Base-by-base conservation (phyloP, 768 basidiomycete genomes). In the Tricholoma matsutake region DNA sequence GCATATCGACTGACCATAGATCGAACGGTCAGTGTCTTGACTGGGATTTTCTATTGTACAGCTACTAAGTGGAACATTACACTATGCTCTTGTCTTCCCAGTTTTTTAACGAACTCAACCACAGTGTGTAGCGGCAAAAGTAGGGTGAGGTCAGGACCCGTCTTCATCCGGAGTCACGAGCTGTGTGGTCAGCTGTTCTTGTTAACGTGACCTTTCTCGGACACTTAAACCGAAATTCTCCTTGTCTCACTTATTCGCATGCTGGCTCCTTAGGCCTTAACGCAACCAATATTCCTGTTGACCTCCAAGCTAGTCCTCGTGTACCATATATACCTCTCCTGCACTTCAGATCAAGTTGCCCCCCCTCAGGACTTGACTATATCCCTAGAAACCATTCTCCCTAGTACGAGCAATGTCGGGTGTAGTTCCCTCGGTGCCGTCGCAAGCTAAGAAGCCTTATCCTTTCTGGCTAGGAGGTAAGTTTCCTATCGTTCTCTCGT, bases 401-500 rank as follows among this genome's bases (percentile, higher is more conserved):
- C 56, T 45, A 47, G 43, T 2, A n/a, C n/a, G n/a, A n/a, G n/a
- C n/a, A n/a, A n/a, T n/a, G n/a, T n/a, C n/a, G n/a, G n/a, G n/a
- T n/a, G 52, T 60, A 61, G 59, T 54, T 4, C 29, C 61, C 34
- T 57, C 32, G 34, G 43, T 59, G 57, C n/a, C 53, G 31, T 18
- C 6, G n/a, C 53, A 72, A 28, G 62, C 68, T 37, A 79, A 79
- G 76, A 91, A 91, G 78, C 90, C 90, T 14, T 90, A 94, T 73
- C 92, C 92, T 10, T 92, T 92, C 77, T 94, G 89, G 83, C 81
- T 94, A 7, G 92, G 92, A 71, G 92, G 91, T 83, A 57, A 57
- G 78, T 73, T 34, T 55, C 39, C 7, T 59, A 29, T 28, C 22
- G 58, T 7, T n/a, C 43, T 29, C 37, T 32, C n/a, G 54, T 11